Evolutionary conservation across 176 grass and related monocot genomes (phyloP).

Genomic region (Eleusine coracana): DNA sequence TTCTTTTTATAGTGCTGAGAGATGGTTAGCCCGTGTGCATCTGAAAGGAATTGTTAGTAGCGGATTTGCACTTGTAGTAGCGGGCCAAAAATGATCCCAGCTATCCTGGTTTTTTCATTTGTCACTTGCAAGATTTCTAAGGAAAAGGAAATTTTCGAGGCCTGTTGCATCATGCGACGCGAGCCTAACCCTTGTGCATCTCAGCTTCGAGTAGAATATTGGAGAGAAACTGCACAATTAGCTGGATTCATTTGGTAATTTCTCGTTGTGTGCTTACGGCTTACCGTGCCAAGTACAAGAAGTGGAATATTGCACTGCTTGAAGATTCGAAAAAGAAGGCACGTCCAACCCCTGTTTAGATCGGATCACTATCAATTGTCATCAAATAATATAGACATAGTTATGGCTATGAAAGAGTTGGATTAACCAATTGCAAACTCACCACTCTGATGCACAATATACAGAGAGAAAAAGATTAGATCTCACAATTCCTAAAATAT

Average conservation of each 20-base stretch:
- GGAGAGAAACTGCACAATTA: background rate
- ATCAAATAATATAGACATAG: background rate
- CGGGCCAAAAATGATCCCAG: too few relatives aligned
- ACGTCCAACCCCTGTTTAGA: conserved; percentile 78
- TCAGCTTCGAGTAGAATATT: too few relatives aligned
- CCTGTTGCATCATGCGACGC: background rate
- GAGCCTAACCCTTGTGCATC: background rate
- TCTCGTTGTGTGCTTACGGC: conserved; percentile 46
- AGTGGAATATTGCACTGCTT: conserved; percentile 68
- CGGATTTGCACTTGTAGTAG: too few relatives aligned
- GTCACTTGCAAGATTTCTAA: too few relatives aligned
- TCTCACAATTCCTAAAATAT: conserved; percentile 75
- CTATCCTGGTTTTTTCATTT: too few relatives aligned
- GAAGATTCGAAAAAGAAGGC: conserved; percentile 81
- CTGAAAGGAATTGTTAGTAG: too few relatives aligned
- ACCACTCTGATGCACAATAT: conserved; percentile 90
- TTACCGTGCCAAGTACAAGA: conserved; percentile 73
- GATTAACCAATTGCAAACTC: conserved; percentile 30
- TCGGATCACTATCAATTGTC: conserved; percentile 32
- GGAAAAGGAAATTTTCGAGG: background rate
- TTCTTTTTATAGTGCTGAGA: too few relatives aligned
- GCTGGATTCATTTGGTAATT: background rate
- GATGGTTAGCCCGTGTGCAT: too few relatives aligned
- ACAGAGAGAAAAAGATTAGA: conserved; percentile 89
- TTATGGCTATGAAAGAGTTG: background rate